Percentiles rank a stretch among this genome's conserved stretches.
Conservation (phyloP, 768 basidiomycete species). For the Rhizopogon vesiculosus region DNA sequence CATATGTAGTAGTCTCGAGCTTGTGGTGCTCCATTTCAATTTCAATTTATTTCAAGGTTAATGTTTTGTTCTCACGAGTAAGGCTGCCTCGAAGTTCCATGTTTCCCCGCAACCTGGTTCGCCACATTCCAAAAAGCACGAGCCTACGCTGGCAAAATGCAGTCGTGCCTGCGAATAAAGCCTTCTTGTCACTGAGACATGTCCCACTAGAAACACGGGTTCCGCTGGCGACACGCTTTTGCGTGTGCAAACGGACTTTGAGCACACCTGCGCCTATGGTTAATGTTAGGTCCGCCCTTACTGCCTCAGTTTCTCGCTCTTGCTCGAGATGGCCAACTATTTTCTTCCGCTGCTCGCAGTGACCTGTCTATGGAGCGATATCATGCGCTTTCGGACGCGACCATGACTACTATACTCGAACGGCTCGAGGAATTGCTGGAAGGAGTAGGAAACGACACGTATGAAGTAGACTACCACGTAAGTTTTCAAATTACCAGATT, state of each 20-base stretch:
- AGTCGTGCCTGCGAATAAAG: neutral
- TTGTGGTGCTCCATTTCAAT: too few species aligned
- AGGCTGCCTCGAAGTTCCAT: neutral
- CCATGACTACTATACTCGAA: slow-evolving; percentile 76
- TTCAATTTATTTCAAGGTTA: neutral
- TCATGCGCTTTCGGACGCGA: slow-evolving; percentile 63
- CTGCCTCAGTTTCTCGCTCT: neutral
- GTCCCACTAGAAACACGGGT: neutral
- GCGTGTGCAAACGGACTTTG: slow-evolving; percentile 16
- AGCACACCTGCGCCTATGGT: slow-evolving; percentile 56
- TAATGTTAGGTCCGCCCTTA: slow-evolving; percentile 42
- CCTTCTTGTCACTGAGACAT: neutral
- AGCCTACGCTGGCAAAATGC: neutral
- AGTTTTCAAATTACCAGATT: slow-evolving; percentile 19
- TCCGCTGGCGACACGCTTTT: neutral
- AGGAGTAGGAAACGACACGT: slow-evolving; percentile 42
- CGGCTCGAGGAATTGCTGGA: slow-evolving; percentile 73
- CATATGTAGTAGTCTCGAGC: too few species aligned
- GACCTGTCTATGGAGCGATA: slow-evolving; percentile 62
- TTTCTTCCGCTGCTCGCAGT: slow-evolving; percentile 20
- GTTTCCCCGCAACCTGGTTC: slow-evolving; percentile 1
- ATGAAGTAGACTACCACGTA: slow-evolving; percentile 90
- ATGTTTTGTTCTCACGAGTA: neutral
- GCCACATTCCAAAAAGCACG: neutral
- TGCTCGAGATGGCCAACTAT: neutral